These are phyloP conservation scores for Ceratocystis cacaofunesta DNA, from an alignment of 2,329 filamentous ascomycete genomes.

Conservation along the genomic window DNA sequence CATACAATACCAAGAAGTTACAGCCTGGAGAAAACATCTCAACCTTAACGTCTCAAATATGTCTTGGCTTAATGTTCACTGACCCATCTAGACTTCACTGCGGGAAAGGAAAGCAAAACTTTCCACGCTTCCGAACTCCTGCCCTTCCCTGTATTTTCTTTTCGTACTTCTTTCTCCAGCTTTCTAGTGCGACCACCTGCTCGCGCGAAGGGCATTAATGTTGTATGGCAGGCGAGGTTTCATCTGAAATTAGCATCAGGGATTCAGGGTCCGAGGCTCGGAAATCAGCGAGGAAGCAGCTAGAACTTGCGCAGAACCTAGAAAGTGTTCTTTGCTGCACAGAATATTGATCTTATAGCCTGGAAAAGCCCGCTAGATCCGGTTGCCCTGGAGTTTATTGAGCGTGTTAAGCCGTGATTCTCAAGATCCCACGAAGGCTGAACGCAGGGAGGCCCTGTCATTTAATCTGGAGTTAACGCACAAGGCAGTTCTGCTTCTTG, in stretches of 20 bases:
- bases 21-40: neutral
- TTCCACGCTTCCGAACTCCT: no score
- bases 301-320: neutral
- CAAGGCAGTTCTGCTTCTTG: neutral
- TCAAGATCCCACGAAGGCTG: neutral
- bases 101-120: no score
- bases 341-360: neutral
- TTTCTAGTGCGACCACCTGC: neutral
- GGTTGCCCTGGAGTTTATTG: neutral
- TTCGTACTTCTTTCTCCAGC: neutral
- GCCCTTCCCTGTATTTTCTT: neutral
- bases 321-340: neutral
- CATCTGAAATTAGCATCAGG: constrained; percentile 8
- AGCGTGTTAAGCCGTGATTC: neutral
- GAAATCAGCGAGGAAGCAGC: neutral
- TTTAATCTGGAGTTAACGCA: neutral
- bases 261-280: neutral
- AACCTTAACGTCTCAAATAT: neutral
- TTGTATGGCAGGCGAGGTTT: neutral
- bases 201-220: neutral
- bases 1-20: neutral
- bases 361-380: neutral
- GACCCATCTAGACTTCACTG: neutral
- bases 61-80: neutral
- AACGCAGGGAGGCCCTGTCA: neutral